Conservation (phyloP, 148 eudicot species). For the Chenopodium quinoa region DNA sequence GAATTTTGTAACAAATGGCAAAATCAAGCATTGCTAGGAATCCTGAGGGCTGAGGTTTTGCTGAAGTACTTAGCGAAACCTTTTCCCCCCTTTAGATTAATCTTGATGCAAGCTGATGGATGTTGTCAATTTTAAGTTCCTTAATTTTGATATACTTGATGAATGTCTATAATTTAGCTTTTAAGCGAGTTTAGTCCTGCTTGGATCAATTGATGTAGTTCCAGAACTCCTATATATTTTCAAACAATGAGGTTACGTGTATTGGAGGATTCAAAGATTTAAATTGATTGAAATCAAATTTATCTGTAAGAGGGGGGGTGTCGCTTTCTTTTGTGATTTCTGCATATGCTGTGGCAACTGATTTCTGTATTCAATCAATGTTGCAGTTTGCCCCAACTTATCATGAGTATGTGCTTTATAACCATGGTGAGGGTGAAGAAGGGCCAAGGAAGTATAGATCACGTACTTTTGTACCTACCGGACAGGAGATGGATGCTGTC, state of each 20-base stretch:
- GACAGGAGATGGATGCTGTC: slow-evolving; percentile 88
- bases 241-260: slow-evolving; percentile 1
- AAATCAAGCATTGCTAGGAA: background rate
- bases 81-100: background rate
- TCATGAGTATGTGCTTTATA: slow-evolving; percentile 94
- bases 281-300: background rate
- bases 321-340: background rate
- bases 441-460: slow-evolving; percentile 79
- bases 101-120: background rate
- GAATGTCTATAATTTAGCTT: background rate
- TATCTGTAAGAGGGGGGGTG: background rate
- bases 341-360: slow-evolving; percentile 4
- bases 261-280: background rate
- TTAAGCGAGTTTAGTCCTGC: background rate
- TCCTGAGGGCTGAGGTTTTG: background rate
- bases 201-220: background rate
- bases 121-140: background rate
- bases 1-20: background rate
- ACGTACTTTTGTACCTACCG: slow-evolving; percentile 93
- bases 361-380: background rate
- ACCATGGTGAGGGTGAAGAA: slow-evolving; percentile 80
- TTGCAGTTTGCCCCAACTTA: slow-evolving; percentile 96
- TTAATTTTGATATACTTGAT: background rate
- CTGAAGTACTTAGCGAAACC: background rate
- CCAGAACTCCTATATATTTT: background rate